Evolutionary conservation across 768 basidiomycete species (phyloP), one percentile per base, ranked within the genome.

Genomic region (Trametes maxima): DNA sequence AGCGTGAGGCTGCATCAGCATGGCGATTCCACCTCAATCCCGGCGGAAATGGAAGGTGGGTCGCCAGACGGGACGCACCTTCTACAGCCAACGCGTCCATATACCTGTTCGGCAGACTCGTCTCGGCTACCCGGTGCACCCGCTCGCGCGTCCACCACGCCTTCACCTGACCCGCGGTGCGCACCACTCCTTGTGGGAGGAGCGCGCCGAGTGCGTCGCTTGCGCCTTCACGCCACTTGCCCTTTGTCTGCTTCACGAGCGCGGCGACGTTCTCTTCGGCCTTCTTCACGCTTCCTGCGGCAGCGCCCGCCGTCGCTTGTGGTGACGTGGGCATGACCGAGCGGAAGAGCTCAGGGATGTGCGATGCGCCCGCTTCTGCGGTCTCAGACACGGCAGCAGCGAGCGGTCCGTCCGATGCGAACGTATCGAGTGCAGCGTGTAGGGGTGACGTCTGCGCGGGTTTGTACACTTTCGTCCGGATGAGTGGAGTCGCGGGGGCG

Each of bases 131-230:
- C 67, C 80, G 81, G 61, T 83, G 80, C 57, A 79, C 60, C 46
- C 90, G 74, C 54, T 85, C 85, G 48, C 76, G 69, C 24, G 70
- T 79, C 85, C 87, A 88, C 89, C 87, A 91, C 16, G 58, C 55
- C 25, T 70, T 60, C 5, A 71, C 64, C 62, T 74, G 72, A 21
- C 51, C 64, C 1, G 59, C 67, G 0, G 65, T 52, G 5, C 75
- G 75, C 47, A 64, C 72, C 19, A 75, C 68, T 40, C 65, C 67
- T 25, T 33, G 36, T 0, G 83, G 83, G 5, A 70, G 60, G 46
- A 76, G 69, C 39, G 67, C 62, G 7, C 59, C 59, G 6, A 72
- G 65, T 17, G 62, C 69, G 16, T 62, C 59, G 35, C 45, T 24
- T 21, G 51, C 40, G 11, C 57, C 35, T 21, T 43, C 55, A 25